Conservation (phyloP, 305 asterid genomes). For the Fraxinus platypoda region DNA sequence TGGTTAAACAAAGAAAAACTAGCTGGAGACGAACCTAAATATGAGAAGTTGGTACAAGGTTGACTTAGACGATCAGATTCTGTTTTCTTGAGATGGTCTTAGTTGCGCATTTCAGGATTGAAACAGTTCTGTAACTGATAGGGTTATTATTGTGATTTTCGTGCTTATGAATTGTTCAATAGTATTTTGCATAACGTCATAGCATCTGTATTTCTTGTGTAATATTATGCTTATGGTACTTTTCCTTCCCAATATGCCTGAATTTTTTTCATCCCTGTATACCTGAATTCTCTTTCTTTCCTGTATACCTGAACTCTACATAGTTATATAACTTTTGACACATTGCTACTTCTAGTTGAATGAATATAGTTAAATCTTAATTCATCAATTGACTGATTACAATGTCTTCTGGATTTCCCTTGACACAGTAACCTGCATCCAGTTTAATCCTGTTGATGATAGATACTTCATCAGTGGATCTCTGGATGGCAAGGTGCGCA, state of each 20-base stretch:
- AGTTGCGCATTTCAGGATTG: constrained; percentile 11
- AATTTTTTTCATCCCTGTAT: not conserved
- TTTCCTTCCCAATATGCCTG: not conserved
- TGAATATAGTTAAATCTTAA: constrained; percentile 7
- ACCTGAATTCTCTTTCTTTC: not conserved
- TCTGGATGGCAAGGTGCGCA: constrained; percentile 95
- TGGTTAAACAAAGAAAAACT: not conserved
- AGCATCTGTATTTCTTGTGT: not conserved
- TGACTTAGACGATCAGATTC: not conserved
- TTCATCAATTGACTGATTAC: constrained; percentile 35
- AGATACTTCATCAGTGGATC: constrained; percentile 99
- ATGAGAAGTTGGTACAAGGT: constrained; percentile 1
- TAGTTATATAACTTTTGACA: not conserved
- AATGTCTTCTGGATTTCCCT: constrained; percentile 29
- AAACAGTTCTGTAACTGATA: not conserved
- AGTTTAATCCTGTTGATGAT: constrained; percentile 98
- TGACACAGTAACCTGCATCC: constrained; percentile 92
- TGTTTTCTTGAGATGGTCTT: constrained; percentile 15
- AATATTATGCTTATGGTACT: not conserved
- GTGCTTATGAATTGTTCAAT: not conserved
- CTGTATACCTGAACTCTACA: not conserved
- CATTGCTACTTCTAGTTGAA: constrained; percentile 15
- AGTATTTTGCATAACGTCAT: not conserved
- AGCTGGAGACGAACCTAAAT: not conserved
- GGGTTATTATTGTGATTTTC: not conserved